A percentile compares a stretch with the other conserved stretches of the same genome.
Conservation (phyloP, 495 filamentous ascomycete species). For the Articulospora tetracladia region DNA sequence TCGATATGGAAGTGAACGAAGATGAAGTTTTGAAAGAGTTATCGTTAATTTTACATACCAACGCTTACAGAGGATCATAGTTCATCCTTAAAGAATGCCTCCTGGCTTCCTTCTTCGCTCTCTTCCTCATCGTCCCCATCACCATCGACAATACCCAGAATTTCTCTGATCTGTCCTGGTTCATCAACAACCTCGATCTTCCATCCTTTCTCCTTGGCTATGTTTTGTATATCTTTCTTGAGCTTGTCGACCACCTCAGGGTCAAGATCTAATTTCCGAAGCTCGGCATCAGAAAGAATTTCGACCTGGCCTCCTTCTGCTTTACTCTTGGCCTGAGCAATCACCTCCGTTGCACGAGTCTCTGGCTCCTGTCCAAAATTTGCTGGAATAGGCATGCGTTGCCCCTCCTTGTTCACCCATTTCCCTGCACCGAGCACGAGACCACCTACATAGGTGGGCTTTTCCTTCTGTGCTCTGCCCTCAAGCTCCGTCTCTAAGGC, state of each 20-base stretch:
- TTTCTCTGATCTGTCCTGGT: constrained; percentile 33
- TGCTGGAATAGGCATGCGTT: constrained; percentile 33
- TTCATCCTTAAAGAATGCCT: constrained; percentile 23
- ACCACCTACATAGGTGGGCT: constrained; percentile 37
- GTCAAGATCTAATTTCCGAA: constrained; percentile 68
- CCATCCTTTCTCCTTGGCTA: constrained; percentile 52
- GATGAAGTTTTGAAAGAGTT: neutral
- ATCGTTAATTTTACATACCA: neutral
- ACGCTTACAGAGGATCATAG: constrained; percentile 1
- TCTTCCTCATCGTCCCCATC: constrained; percentile 36
- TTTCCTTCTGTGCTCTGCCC: constrained; percentile 27
- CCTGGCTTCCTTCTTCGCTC: constrained; percentile 18
- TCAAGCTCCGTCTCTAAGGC: constrained; percentile 30
- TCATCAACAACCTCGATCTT: constrained; percentile 47
- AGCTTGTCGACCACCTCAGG: constrained; percentile 62
- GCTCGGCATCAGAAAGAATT: constrained; percentile 53
- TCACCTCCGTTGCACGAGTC: constrained; percentile 31
- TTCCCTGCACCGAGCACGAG: constrained; percentile 53
- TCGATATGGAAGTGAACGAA: neutral
- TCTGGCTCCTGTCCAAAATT: constrained; percentile 31
- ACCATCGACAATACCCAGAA: constrained; percentile 38
- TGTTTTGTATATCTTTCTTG: constrained; percentile 48
- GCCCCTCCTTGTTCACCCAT: constrained; percentile 39
- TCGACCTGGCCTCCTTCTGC: constrained; percentile 44
- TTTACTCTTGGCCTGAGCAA: constrained; percentile 36